Base-by-base conservation (phyloP, 2,329 filamentous ascomycete genomes). In the Ophiostoma sp. region DNA sequence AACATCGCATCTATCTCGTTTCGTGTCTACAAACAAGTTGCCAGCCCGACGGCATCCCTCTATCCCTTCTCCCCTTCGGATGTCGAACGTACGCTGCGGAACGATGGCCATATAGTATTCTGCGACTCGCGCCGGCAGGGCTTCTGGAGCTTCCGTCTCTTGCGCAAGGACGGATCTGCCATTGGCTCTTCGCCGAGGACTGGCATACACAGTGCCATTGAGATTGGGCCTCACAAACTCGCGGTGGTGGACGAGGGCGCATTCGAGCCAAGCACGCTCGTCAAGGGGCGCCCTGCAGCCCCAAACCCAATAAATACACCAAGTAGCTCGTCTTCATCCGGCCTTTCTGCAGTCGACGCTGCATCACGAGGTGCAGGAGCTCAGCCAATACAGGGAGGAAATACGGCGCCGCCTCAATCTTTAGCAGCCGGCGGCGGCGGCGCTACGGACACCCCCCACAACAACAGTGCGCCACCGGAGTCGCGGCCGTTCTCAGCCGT, bases 1-100 rank as follows among this genome's bases (percentile, higher is more conserved):
- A 85, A 85, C 74, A 83, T 87, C 73, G 80, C 82, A 64, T 83
- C 81, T 66, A 77, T 87, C 73, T 76, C 76, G 69, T 87, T 82
- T 76, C 82, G 82, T 72, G 79, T 86, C 70, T 87, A 86, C 76
- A 82, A 85, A 71, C 80, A 82, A 36, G 75, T 79, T 52, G 72
- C 78, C 69, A 78, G 83, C 55, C 77, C 79, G 47, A 76, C 79
- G 27, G 77, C 80, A 49, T 77, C 71, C 6, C 63, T 76, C 70
- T 82, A 83, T 73, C 78, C 79, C 52, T 79, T 81, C 65, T 78
- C 78, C 64, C 81, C 80, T 18, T 78, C 83, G 71, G 83, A 85
- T 69, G 77, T 86, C 70, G 85, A 87, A 72, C 78, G 77, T 68
- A 73, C 76, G 36, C 75, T 87, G 67, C 80, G 84, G 70, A 80